phyloP scores from a whole-genome alignment of 225 moss, liverwort and hornwort species.

The Neckera pumila region DNA sequence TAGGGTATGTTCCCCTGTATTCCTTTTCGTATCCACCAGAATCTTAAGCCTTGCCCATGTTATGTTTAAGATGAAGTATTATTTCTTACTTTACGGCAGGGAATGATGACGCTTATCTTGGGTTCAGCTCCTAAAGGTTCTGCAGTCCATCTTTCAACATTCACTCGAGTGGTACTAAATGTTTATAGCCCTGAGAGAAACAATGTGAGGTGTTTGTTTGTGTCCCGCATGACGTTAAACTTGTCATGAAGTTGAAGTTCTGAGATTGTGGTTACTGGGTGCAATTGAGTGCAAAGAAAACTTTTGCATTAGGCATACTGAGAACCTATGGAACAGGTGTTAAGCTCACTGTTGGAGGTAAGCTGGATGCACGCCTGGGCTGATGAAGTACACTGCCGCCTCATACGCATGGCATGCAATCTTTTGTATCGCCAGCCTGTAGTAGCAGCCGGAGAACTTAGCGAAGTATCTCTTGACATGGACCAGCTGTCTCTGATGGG shows the following conservation, averaged over 20 bases:
- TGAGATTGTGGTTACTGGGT: neutral
- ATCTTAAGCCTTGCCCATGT: neutral
- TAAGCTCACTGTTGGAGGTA: slow-evolving; percentile 70
- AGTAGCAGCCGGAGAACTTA: slow-evolving; percentile 19
- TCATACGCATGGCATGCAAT: slow-evolving; percentile 80
- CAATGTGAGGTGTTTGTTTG: neutral
- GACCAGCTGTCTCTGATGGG: slow-evolving; percentile 83
- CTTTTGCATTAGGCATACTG: neutral
- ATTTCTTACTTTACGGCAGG: neutral
- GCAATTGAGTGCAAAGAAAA: neutral
- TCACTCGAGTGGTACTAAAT: neutral
- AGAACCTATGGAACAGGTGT: slow-evolving; percentile 45
- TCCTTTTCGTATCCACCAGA: neutral
- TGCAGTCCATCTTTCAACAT: neutral
- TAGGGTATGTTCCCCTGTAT: slow-evolving; percentile 41
- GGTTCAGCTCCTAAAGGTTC: neutral
- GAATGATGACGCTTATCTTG: neutral
- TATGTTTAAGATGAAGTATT: neutral
- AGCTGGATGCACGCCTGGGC: slow-evolving; percentile 99
- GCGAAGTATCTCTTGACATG: slow-evolving; percentile 54
- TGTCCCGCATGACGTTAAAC: neutral
- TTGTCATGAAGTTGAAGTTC: neutral
- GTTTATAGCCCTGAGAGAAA: neutral
- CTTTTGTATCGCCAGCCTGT: slow-evolving; percentile 67
- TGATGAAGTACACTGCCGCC: slow-evolving; percentile 84